A percentile compares a stretch with the other conserved stretches of the same genome.
These are phyloP conservation scores for Talaromyces atroroseus DNA, from an alignment of 2,329 filamentous ascomycete genomes.

Conservation along the genomic window DNA sequence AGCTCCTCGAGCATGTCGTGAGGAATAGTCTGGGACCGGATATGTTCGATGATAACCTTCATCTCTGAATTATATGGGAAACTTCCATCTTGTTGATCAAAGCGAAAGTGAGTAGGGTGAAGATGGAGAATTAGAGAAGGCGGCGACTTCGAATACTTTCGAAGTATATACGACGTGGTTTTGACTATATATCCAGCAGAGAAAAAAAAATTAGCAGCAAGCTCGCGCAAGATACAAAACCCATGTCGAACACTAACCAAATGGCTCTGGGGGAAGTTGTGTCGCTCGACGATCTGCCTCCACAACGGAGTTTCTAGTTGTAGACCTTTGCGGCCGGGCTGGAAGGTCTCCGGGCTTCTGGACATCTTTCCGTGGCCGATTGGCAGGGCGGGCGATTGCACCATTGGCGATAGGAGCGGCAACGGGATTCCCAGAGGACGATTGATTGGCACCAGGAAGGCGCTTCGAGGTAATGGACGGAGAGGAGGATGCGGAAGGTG, in stretches of 20 bases:
- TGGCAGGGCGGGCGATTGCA: constrained; percentile 32
- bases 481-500: constrained; percentile 57
- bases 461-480: constrained; percentile 51
- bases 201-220: not conserved
- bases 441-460: constrained; percentile 50
- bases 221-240: not conserved
- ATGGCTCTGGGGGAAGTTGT: constrained; percentile 41
- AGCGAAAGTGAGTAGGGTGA: constrained; percentile 78
- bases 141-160: constrained; percentile 64
- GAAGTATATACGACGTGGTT: constrained; percentile 72
- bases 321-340: constrained; percentile 28
- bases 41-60: constrained; percentile 71
- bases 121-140: constrained; percentile 86
- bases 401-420: constrained; percentile 41
- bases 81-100: constrained; percentile 89
- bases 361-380: constrained; percentile 56
- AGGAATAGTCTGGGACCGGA: constrained; percentile 71
- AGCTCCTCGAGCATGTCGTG: constrained; percentile 84
- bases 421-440: constrained; percentile 40
- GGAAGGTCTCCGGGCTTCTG: constrained; percentile 33
- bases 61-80: constrained; percentile 92
- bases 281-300: constrained; percentile 29
- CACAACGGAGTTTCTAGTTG: constrained; percentile 26
- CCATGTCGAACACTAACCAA: constrained; percentile 30
- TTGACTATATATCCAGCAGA: constrained; percentile 51